These are phyloP conservation scores for Arbutus unedo DNA, from an alignment of 148 eudicot species.

Conservation along the genomic window DNA sequence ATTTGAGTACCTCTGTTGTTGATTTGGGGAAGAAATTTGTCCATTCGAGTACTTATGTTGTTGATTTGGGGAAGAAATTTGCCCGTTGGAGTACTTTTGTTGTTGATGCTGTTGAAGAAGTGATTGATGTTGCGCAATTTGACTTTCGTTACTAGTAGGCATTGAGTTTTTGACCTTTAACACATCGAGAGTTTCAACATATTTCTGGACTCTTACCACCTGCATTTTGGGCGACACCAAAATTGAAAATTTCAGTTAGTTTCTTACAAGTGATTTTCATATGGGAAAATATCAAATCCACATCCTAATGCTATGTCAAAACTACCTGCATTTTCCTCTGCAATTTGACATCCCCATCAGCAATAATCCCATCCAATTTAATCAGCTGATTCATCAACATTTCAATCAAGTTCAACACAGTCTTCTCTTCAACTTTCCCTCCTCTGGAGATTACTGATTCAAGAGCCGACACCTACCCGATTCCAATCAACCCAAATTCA, in stretches of 20 bases:
- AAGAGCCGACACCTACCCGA: conserved; percentile 62
- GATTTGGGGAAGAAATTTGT: conserved; percentile 25
- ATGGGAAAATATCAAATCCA: neutral
- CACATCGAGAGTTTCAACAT: conserved; percentile 75
- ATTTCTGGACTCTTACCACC: conserved; percentile 86
- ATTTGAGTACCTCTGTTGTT: conserved; percentile 29
- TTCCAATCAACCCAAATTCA: conserved; percentile 12
- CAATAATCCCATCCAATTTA: conserved; percentile 68
- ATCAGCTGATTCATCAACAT: conserved; percentile 76
- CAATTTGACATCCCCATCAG: conserved; percentile 75
- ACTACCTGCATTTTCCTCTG: conserved; percentile 88
- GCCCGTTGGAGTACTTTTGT: conserved; percentile 32
- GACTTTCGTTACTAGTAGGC: conserved; percentile 35
- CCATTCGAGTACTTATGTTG: conserved; percentile 44
- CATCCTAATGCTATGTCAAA: neutral
- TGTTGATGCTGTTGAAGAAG: conserved; percentile 24
- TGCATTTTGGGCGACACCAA: conserved; percentile 17
- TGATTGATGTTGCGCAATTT: conserved; percentile 22
- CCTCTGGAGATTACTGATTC: conserved; percentile 69
- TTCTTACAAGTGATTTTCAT: conserved; percentile 14
- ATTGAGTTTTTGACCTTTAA: conserved; percentile 64
- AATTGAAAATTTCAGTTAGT: conserved; percentile 24
- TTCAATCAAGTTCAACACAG: conserved; percentile 51
- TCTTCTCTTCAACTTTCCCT: conserved; percentile 66
- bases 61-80: conserved; percentile 36